Base-by-base conservation (phyloP, 352 stramenopile genomes). In the Globisporangium megalacanthum region DNA sequence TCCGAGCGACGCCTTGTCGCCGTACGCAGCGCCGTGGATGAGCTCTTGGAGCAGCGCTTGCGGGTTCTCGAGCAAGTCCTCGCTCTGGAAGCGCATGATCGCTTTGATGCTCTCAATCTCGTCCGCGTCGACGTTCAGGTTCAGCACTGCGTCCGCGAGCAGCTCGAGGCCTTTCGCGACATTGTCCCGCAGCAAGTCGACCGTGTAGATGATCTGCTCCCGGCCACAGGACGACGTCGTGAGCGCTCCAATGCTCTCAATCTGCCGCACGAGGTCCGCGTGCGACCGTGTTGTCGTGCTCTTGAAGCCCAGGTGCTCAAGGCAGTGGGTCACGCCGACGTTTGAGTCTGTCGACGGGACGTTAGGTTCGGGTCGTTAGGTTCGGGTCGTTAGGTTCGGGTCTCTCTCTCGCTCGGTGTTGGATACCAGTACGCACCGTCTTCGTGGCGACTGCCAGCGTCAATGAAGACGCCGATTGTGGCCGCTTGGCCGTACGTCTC, bases 121-220 rank as follows among this genome's bases (percentile, higher is more conserved):
- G n/a, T 94, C 82, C 0, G 77, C 62, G 9, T 84, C 50, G 7
- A 97, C 65, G 35, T 92, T 65, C 3, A 91, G 82, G 56, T 92
- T 80, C 10, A 94, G 65, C 56, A 98, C 77, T 14, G 86, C 86
- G 61, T 97, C 91, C 2, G 86, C 81, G 17, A 99, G 72, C 54
- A 99, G 71, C 59, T 95, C 79, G 49, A 98, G 76, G 0, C 89
- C 95, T 44, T 83, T 73, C 42, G 89, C 76, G 7, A 98, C 83
- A 63, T 98, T 98, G 62, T 98, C 94, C 44, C 96, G 85, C 45
- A 99, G 72, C 47, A 98, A 71, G 70, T 99, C 96, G 59, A 98
- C 88, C 61, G 91, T 98, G 73, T 98, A 98, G 49, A 99, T 91
- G 61, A 98, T 97, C 77, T 99, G 94, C 67, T 99, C 96, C 49